Evolutionary conservation across 2,329 filamentous ascomycete species (phyloP), one percentile per base, ranked within the genome.

Genomic region (Stagonosporopsis cucurbitacearum): DNA sequence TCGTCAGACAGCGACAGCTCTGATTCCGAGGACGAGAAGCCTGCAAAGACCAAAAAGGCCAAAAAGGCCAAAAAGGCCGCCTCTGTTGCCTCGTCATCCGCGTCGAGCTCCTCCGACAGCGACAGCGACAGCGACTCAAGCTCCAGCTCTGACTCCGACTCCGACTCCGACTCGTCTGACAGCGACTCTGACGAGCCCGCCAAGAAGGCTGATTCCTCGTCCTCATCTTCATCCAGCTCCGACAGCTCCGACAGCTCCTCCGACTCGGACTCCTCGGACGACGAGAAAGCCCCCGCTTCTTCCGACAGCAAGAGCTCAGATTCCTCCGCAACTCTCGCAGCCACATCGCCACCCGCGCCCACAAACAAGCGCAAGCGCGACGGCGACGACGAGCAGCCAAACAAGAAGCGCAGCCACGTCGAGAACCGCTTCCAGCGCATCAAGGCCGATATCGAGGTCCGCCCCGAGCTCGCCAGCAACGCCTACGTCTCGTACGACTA

Each of bases 401-500:
- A 64, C 44, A 75, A 77, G 54, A 71, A 70, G 57, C 68, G 65
- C 54, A 73, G 62, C 50, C 66, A 70, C 48, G 57, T 70, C 23
- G 69, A 68, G 35, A 69, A 84, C 75, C 92, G 84, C 64, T 97
- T 90, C 80, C 96, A 86, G 59, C 91, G 88, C 69, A 91, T 91
- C 73, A 86, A 86, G 71, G 86, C 84, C 75, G 84, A 88, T 74
- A 84, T 86, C 66, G 78, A 79, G 60, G 89, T 91, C 54, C 88
- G 92, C 68, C 82, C 85, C 20, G 85, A 81, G 68, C 88, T 92
- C 66, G 73, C 86, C 2, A 92, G 88, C 66, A 97, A 98, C 77
- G 86, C 85, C 13, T 98, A 94, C 74, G 82, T 91, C 11, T 82
- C 87, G 20, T 92, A 97, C 74, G 88, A 90, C 61, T 99, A 98